Conservation (phyloP, 2,329 filamentous ascomycete species). For the Neofusicoccum sp. region DNA sequence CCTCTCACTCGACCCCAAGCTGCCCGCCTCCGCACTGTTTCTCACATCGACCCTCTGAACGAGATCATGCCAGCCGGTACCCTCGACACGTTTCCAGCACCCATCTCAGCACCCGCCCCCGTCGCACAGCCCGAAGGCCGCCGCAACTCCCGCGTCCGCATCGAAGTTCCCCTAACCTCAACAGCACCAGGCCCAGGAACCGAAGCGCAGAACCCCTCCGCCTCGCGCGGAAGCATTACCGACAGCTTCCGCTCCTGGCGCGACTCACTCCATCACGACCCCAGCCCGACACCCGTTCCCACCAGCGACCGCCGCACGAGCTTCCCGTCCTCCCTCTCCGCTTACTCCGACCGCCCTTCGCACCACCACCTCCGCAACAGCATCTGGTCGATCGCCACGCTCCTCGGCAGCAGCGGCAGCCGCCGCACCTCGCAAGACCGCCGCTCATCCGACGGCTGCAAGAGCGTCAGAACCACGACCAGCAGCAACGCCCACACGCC, state of each 20-base stretch:
- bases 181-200: background rate
- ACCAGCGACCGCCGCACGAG: background rate
- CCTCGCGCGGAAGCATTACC: background rate
- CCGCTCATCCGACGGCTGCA: background rate
- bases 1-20: background rate
- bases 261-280: background rate
- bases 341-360: background rate
- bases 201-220: background rate
- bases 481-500: background rate
- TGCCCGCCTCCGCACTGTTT: background rate
- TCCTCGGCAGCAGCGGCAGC: background rate
- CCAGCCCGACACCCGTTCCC: no score
- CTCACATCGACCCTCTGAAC: background rate
- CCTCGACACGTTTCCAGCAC: background rate
- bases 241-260: slow-evolving; percentile 2
- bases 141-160: slow-evolving; percentile 11
- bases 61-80: background rate
- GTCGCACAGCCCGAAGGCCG: background rate
- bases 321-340: background rate
- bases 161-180: background rate
- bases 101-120: background rate
- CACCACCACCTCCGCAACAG: background rate
- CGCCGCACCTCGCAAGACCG: background rate
- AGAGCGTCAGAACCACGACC: background rate
- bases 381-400: background rate